Evolutionary conservation across 73 alveolate species (phyloP).

Genomic region (Diophrys appendiculata): DNA sequence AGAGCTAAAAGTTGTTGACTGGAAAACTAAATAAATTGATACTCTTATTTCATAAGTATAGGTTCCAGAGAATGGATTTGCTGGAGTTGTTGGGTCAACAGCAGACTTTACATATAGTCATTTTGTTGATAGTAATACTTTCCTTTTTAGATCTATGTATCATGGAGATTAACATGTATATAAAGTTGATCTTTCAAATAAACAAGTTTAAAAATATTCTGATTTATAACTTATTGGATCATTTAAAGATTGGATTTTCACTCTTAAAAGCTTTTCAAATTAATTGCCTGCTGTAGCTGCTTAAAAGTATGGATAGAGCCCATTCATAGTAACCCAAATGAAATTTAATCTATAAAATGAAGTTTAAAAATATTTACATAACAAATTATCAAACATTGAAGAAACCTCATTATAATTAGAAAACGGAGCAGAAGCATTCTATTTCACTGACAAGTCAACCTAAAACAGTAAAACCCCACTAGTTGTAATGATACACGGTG

Average conservation of each 20-base stretch:
- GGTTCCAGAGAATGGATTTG: not conserved
- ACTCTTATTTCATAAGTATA: not conserved
- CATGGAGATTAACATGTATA: no score
- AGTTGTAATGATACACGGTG: slow-evolving; percentile 61
- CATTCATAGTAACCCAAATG: no score
- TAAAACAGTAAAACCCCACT: slow-evolving; percentile 29
- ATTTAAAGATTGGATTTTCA: no score
- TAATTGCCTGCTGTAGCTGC: no score
- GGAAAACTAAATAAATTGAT: not conserved
- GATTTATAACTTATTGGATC: no score
- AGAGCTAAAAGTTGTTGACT: slow-evolving; percentile 31
- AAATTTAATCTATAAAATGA: no score
- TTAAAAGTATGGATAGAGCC: no score
- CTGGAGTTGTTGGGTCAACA: slow-evolving; percentile 26
- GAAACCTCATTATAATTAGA: slow-evolving; percentile 1
- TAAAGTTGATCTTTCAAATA: no score
- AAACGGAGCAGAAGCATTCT: slow-evolving; percentile 53
- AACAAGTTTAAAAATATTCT: no score
- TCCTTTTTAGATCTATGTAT: not conserved
- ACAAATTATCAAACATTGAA: no score
- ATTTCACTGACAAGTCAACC: not conserved
- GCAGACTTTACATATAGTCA: not conserved
- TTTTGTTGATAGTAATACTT: not conserved
- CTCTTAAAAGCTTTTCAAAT: no score
- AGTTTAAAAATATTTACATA: no score